A percentile compares a stretch with the other conserved stretches of the same genome.
Conservation (phyloP, 2,329 filamentous ascomycete genomes). For the Bisporella sp. region DNA sequence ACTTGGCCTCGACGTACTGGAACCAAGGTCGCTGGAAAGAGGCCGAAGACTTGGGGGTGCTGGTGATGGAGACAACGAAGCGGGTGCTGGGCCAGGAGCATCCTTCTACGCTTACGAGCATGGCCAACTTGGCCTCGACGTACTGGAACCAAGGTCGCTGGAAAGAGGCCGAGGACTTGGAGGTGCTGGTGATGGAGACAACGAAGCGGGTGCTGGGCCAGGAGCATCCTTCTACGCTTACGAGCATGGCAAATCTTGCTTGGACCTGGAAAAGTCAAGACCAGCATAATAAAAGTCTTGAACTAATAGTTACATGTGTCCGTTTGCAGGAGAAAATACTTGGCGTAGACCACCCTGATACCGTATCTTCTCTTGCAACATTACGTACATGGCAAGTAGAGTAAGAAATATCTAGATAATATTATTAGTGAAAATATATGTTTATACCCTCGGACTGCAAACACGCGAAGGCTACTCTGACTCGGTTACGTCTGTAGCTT, state of each 20-base stretch:
- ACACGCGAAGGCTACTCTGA: background rate
- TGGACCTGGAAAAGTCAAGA: background rate
- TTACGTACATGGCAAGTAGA: slow-evolving; percentile 1
- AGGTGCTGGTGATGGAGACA: background rate
- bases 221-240: background rate
- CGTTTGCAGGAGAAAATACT: background rate
- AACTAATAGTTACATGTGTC: background rate
- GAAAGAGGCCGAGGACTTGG: too few relatives aligned
- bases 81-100: background rate
- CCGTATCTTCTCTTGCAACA: slow-evolving; percentile 1
- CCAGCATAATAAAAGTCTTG: slow-evolving; percentile 1
- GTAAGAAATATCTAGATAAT: slow-evolving; percentile 2
- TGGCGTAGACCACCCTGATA: slow-evolving; percentile 1
- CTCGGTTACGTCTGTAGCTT: background rate
- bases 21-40: background rate
- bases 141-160: too few relatives aligned
- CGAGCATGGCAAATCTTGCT: slow-evolving; percentile 1
- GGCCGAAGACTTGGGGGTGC: background rate
- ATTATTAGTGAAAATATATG: slow-evolving; percentile 1
- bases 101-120: background rate
- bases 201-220: background rate
- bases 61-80: background rate
- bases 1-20: background rate
- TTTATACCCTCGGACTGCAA: background rate
- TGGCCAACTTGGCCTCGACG: too few relatives aligned